Percentiles rank a stretch among this genome's conserved stretches.
These are phyloP conservation scores for Ophiocytium majus DNA, from an alignment of 352 stramenopile species.

Conservation along the genomic window DNA sequence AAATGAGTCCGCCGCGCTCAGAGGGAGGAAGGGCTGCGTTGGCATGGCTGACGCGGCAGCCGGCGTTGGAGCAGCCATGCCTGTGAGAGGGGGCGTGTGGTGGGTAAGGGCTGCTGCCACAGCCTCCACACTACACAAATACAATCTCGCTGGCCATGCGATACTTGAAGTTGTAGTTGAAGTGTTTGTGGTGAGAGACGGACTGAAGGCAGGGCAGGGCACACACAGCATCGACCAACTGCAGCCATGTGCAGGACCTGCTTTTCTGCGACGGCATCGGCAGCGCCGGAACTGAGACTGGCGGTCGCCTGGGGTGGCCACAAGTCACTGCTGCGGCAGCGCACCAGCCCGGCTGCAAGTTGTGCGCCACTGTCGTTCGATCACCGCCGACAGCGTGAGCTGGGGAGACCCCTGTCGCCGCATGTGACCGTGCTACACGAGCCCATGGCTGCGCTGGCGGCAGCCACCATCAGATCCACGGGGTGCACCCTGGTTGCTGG, in stretches of 20 bases:
- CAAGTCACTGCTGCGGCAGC: background rate
- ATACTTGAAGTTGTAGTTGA: background rate
- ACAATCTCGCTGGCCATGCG: background rate
- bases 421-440: background rate
- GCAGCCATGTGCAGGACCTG: background rate
- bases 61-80: background rate
- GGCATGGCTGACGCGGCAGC: background rate
- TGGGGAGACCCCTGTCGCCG: background rate
- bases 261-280: background rate
- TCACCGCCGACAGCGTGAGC: background rate
- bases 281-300: background rate
- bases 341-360: background rate
- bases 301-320: background rate
- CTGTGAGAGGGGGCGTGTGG: too few species aligned
- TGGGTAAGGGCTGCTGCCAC: background rate
- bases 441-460: background rate
- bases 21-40: too few species aligned
- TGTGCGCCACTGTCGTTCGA: background rate
- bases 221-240: background rate
- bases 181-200: too few species aligned
- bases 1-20: background rate
- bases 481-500: background rate
- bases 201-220: background rate
- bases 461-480: background rate
- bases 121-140: background rate